Evolutionary conservation across 2,329 filamentous ascomycete genomes (phyloP), one percentile per base, ranked within the genome.

Genomic region (Phaeophleospora eucalypticola): DNA sequence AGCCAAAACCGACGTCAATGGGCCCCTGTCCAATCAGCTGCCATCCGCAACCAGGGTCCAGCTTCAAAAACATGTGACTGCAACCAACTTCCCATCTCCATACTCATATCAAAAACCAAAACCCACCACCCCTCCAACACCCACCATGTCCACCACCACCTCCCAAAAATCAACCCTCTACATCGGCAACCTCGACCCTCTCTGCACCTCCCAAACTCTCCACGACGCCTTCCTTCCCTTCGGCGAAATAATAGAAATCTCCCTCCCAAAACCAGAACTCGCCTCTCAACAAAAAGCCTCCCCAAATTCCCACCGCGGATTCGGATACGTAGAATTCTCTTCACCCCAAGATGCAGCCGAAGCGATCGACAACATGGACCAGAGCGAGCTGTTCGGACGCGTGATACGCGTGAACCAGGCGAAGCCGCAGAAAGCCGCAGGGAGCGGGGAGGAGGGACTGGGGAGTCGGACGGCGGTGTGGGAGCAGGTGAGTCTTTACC

Each of bases 281-380:
- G 43, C 86, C 55, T 89, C 87, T 53, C n/a, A n/a, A n/a, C n/a
- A n/a, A n/a, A n/a, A n/a, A n/a, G n/a, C n/a, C n/a, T 82, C 86
- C 4, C 82, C 79, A 39, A 87, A 94, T 34, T 74, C 82, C 21
- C 93, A 98, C 67, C 79, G 90, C 43, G 93, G 94, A 1, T 98
- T 97, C 68, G 93, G 90, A 48, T 97, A 98, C 66, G 87, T 98
- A 41, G 93, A 98, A 65, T 98, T 87, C 63, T 89, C 96, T 61
- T 80, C 89, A 47, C 78, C 82, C 10, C 81, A 84, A 47, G 93
- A 98, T 69, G 91, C 90, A 20, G 84, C 84, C 62, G 91, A 97
- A 70, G 93, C 93, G 41, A 95, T 98, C 67, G 89, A 97, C 76
- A 98, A 98, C 66, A 97, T 98, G 91, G 89, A 98, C 65, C 89